Base-by-base conservation (phyloP, 306 rosid species). In the Rosa rugosa region DNA sequence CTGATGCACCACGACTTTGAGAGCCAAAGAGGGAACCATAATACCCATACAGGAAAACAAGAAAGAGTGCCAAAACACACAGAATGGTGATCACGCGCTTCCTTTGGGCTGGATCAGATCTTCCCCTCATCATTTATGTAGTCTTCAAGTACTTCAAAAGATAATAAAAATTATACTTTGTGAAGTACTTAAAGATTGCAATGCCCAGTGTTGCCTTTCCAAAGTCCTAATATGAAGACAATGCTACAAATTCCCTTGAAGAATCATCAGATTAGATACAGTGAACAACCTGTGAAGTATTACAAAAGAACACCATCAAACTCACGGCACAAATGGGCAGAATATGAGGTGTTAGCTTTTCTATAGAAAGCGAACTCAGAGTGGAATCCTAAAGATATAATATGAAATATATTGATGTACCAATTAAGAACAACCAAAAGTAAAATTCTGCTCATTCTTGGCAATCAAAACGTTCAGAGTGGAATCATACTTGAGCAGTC, bases 21-120 rank as follows among this genome's bases (percentile, higher is more conserved):
- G 91, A 87, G 74, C 97, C 93, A 84, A 91, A 93, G 86, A 91
- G 79, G 81, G 98, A 91, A 84, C 98, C 99, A 85, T 89, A 83
- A 23, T 86, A 95, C 65, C 85, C 92, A 81, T 95, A 95, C 9
- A 93, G 86, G 72, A 93, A 89, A 84, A 94, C 92, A 73, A 95
- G 88, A 83, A 93, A 84, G 75, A 91, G 54, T 46, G 88, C 84
- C 83, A 79, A 88, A 11, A 71, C 83, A 85, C 81, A 88, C 31
- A 95, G 66, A 65, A 87, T 81, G 86, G 88, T 83, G 84, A 95
- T 85, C 77, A 88, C 22, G 38, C 85, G 93, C 90, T 89, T 93
- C 91, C 91, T 93, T 65, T 89, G 96, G 2, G 90, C 73, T 62
- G 91, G 94, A 91, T 93, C 93, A 60, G 97, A 84, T 84, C 98